Evolutionary conservation across 1,284 basidiomycete species (phyloP).

Genomic region (Stereum hirsutum): DNA sequence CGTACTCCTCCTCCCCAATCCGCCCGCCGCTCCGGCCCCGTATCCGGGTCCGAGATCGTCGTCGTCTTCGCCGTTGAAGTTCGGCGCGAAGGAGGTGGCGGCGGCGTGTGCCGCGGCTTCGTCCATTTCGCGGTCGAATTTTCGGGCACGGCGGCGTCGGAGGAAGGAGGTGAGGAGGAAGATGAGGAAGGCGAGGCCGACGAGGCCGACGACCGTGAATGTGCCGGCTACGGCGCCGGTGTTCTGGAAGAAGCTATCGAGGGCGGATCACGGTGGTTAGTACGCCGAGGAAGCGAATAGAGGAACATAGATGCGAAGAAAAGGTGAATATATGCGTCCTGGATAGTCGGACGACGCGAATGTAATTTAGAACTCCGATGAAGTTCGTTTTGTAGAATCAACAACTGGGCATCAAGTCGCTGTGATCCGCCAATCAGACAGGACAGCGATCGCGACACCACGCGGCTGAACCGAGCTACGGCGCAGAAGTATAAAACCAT

Average conservation of each 20-base stretch:
- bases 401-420: too few species aligned
- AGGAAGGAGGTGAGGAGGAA: conserved; percentile 42
- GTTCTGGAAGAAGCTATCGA: conserved; percentile 57
- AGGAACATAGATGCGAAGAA: not conserved
- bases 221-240: conserved; percentile 61
- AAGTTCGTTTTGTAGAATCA: too few species aligned
- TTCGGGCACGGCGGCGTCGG: conserved; percentile 50
- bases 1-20: too few species aligned
- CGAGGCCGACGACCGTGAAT: conserved; percentile 58
- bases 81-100: conserved; percentile 27
- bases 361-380: too few species aligned
- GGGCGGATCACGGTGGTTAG: not conserved
- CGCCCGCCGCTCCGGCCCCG: conserved; percentile 17
- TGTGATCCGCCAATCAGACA: not conserved
- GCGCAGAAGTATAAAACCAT: too few species aligned
- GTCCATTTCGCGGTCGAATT: conserved; percentile 62
- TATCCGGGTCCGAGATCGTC: conserved; percentile 27
- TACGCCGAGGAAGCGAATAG: not conserved
- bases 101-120: conserved; percentile 37
- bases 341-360: too few species aligned
- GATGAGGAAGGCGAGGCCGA: conserved; percentile 41
- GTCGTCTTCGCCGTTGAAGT: conserved; percentile 48
- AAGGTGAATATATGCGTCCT: too few species aligned
- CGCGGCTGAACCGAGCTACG: too few species aligned
- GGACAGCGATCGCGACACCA: not conserved